Percentiles rank a stretch among this genome's conserved stretches.
phyloP scores from a whole-genome alignment of 1,284 basidiomycete species.

The Leccinum fallax region DNA sequence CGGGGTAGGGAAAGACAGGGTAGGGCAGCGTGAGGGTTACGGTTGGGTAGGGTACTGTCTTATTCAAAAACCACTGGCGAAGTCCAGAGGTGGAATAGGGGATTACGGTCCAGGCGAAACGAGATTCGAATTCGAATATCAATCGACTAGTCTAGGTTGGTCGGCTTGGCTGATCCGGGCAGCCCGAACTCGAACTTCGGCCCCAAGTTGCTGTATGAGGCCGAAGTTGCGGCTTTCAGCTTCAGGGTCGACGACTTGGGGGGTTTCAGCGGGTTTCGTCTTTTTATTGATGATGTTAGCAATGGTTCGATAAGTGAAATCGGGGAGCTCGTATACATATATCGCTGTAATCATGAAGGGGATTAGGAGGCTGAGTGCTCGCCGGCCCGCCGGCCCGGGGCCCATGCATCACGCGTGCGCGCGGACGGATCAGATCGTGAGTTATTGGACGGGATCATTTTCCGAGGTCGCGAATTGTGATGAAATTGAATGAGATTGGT shows the following conservation, averaged over 20 bases:
- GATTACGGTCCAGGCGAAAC: neutral
- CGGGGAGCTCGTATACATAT: neutral
- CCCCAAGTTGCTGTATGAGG: neutral
- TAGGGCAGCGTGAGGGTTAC: neutral
- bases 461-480: neutral
- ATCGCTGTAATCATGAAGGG: neutral
- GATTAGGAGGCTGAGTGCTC: neutral
- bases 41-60: neutral
- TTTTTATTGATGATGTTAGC: neutral
- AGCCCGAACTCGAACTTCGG: neutral
- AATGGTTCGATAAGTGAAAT: constrained; percentile 1
- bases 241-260: neutral
- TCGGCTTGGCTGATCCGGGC: neutral
- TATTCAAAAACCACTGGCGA: neutral
- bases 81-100: neutral
- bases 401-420: neutral
- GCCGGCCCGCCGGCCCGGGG: neutral
- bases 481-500: neutral
- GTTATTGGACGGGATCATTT: neutral
- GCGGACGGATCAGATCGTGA: neutral
- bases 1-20: neutral
- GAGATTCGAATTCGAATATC: neutral
- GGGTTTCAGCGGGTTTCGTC: neutral
- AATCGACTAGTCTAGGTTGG: neutral
- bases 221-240: neutral